Base-by-base conservation (phyloP, 2,329 filamentous ascomycete species). In the Ambrosiella cleistominuta region DNA sequence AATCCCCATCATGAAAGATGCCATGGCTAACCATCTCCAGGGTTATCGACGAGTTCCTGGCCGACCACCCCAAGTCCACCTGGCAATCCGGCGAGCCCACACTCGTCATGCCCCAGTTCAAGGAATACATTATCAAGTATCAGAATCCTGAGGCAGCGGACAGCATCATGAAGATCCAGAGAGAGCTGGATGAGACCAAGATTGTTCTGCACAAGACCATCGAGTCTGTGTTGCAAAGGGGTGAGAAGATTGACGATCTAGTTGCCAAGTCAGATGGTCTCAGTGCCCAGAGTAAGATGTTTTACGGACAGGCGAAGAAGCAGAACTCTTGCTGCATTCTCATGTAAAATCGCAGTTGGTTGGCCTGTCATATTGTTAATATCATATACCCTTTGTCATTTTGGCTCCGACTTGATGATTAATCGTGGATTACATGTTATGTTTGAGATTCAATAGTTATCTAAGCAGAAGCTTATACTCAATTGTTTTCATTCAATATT, bases 161-260 rank as follows among this genome's bases (percentile, higher is more conserved):
- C 73, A 91, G 84, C 71, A 94, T 97, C 68, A 81, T 88, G 76
- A 90, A 88, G 77, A 96, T 98, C 66, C 91, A 97, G 71, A 86
- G 88, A 73, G 89, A 98, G 74, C 77, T 98, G 62, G 90, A 97
- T 67, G 90, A 96, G 77, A 97, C 91, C 61, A 97, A 96, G 79
- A 90, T 95, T 67, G 85, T 95, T 61, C 77, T 98, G 65, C 89
- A 97, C 74, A 95, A 97, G 80, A 96, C 93, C 50, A 96, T 95
- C 66, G 86, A 95, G 74, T 86, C 81, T 66, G 83, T 77, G 56
- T 71, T 96, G 66, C 85, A 96, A 75, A 80, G 93, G 62, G 93
- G 90, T 47, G 90, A 97, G 80, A 97, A 96, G 79, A 88, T 98
- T 64, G 91, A 97, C 68, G 87, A 86, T 65, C 72, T 98, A 65